A percentile compares a stretch with the other conserved stretches of the same genome.
These are phyloP conservation scores for Hypoxylon sp. DNA, from an alignment of 2,329 filamentous ascomycete species.

Conservation along the genomic window DNA sequence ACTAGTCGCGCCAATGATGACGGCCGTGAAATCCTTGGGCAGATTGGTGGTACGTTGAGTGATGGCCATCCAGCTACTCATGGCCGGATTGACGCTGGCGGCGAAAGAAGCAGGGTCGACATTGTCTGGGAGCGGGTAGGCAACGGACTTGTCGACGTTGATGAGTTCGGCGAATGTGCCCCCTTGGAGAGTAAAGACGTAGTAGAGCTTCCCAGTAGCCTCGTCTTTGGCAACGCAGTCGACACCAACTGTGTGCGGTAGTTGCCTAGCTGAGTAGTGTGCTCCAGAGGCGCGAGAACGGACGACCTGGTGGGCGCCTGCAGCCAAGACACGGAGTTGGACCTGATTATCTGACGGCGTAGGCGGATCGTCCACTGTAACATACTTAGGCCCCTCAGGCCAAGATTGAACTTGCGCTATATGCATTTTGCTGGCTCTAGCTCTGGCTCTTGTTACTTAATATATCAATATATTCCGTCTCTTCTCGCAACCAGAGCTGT, in stretches of 20 bases:
- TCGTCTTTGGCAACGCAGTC: conserved; percentile 67
- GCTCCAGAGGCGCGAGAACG: conserved; percentile 66
- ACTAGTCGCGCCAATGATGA: conserved; percentile 68
- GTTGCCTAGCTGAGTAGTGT: conserved; percentile 66
- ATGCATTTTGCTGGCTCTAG: conserved; percentile 45
- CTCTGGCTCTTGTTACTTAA: not conserved
- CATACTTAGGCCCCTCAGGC: conserved; percentile 51
- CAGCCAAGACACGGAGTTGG: conserved; percentile 66
- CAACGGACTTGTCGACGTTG: conserved; percentile 60
- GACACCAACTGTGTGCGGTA: conserved; percentile 67
- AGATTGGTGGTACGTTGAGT: conserved; percentile 59
- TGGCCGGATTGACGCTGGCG: conserved; percentile 67
- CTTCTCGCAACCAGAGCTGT: not conserved
- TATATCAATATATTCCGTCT: not conserved
- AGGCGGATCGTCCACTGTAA: conserved; percentile 56
- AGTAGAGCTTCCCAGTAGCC: conserved; percentile 63
- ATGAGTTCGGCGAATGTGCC: conserved; percentile 65
- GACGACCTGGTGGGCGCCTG: conserved; percentile 68
- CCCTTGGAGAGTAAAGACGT: conserved; percentile 59
- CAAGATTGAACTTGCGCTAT: conserved; percentile 50
- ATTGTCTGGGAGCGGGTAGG: conserved; percentile 59
- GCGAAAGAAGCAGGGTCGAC: conserved; percentile 67
- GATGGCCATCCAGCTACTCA: conserved; percentile 72
- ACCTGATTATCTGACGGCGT: conserved; percentile 57
- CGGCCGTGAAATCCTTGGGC: conserved; percentile 61